Percentiles rank a stretch among this genome's conserved stretches.
Conservation (phyloP, 2,329 filamentous ascomycete species). For the Colletotrichum orchidophilum region DNA sequence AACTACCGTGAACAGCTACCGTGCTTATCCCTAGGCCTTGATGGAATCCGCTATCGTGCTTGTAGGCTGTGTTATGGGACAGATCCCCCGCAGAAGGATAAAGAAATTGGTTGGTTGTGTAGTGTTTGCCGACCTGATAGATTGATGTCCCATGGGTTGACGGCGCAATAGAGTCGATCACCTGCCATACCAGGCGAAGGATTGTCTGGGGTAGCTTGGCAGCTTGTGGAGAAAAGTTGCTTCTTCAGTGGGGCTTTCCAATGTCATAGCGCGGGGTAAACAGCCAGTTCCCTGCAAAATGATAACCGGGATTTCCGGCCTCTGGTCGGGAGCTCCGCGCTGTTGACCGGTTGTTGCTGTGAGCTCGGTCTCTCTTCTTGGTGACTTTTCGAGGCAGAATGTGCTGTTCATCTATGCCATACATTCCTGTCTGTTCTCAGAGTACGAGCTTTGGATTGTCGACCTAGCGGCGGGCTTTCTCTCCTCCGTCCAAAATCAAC, state of each 20-base stretch:
- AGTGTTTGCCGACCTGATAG: background rate
- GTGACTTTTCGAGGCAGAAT: too few relatives aligned
- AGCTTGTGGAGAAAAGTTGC: constrained; percentile 9
- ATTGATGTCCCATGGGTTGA: background rate
- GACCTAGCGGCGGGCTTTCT: too few relatives aligned
- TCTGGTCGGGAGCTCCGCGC: background rate
- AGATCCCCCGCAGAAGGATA: background rate
- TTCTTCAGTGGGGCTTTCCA: constrained; percentile 13
- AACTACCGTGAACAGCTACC: constrained; percentile 21
- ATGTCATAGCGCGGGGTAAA: constrained; percentile 8
- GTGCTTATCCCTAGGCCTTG: background rate
- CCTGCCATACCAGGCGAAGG: constrained; percentile 2
- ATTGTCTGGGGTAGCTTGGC: background rate
- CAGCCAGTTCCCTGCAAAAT: background rate
- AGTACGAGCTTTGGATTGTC: too few relatives aligned
- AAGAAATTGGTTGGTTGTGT: constrained; percentile 2
- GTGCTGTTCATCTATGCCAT: too few relatives aligned
- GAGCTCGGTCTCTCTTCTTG: too few relatives aligned
- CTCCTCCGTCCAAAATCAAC: too few relatives aligned
- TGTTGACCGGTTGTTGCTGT: background rate
- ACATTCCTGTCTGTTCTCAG: background rate
- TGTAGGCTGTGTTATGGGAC: background rate
- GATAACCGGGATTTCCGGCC: background rate
- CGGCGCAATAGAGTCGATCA: background rate
- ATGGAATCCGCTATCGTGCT: constrained; percentile 1